phyloP scores from a whole-genome alignment of 129 eudicot species.

The Flaveria linearis region DNA sequence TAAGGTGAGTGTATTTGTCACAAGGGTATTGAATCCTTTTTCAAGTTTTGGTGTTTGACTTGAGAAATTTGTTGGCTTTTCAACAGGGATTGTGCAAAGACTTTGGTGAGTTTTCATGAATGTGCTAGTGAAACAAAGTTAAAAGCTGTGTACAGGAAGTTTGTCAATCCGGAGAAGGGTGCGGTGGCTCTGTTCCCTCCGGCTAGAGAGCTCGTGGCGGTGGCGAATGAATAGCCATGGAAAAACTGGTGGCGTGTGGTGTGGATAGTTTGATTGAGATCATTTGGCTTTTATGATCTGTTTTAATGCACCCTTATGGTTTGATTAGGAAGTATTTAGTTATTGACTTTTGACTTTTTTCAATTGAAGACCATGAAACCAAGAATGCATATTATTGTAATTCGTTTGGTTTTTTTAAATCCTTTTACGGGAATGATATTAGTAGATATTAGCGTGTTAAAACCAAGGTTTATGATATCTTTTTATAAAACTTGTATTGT shows the following conservation, averaged over 20 bases:
- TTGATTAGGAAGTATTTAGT: conserved; percentile 19
- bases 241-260: neutral
- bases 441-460: neutral
- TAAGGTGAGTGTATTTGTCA: conserved; percentile 40
- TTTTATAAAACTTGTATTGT: neutral
- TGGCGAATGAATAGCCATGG: neutral
- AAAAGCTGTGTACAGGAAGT: conserved; percentile 54
- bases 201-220: conserved; percentile 33
- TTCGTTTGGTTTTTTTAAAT: neutral
- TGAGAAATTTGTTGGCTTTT: neutral
- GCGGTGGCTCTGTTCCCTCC: conserved; percentile 57
- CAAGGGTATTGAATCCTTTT: neutral
- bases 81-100: conserved; percentile 58
- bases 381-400: neutral
- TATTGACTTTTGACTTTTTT: conserved; percentile 10
- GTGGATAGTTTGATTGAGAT: conserved; percentile 27
- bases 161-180: conserved; percentile 43
- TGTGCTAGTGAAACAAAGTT: conserved; percentile 48
- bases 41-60: neutral
- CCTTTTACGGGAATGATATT: neutral
- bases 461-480: neutral
- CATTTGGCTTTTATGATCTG: conserved; percentile 33
- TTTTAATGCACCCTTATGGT: neutral
- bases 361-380: neutral
- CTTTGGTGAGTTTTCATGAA: conserved; percentile 48